Evolutionary conservation across 163 green algal genomes (phyloP).

Genomic region (Scenedesmus sp.): DNA sequence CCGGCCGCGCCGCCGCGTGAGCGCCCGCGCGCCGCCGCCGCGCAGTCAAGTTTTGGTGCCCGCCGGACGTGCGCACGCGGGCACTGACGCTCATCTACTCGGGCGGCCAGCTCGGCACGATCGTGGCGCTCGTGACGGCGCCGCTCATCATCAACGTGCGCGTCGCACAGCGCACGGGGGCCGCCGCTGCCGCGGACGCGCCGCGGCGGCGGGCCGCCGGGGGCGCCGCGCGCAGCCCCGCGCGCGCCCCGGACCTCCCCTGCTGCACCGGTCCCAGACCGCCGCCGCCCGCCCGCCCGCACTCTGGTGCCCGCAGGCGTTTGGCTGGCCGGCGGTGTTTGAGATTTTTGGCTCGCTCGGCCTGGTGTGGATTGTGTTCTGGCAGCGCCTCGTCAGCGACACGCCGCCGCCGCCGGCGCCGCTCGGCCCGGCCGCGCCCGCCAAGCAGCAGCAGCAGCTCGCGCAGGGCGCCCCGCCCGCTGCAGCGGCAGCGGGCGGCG

Average conservation of each 20-base stretch:
- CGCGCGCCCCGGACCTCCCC: too few species aligned
- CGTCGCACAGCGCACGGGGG: neutral
- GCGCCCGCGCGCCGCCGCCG: too few species aligned
- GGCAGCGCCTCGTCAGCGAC: slow-evolving; percentile 50
- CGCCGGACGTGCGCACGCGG: slow-evolving; percentile 46
- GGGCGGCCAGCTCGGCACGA: slow-evolving; percentile 70
- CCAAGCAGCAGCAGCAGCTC: slow-evolving; percentile 1
- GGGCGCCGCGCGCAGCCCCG: too few species aligned
- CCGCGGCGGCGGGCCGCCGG: too few species aligned
- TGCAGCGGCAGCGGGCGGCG: slow-evolving; percentile 1
- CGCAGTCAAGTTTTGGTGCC: slow-evolving; percentile 59
- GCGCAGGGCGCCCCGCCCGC: neutral
- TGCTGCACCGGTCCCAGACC: too few species aligned
- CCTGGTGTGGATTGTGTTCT: slow-evolving; percentile 68
- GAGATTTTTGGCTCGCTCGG: slow-evolving; percentile 68
- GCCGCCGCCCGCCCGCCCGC: too few species aligned
- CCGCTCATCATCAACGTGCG: slow-evolving; percentile 64
- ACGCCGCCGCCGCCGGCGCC: neutral
- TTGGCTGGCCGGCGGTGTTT: slow-evolving; percentile 72
- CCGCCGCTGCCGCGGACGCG: neutral
- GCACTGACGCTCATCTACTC: slow-evolving; percentile 69
- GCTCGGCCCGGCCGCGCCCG: neutral
- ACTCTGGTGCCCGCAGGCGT: slow-evolving; percentile 9
- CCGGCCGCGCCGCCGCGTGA: too few species aligned
- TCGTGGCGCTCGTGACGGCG: slow-evolving; percentile 65